These are phyloP conservation scores for Hyphopichia khmerensis DNA, from an alignment of 1,139 yeast species.

Conservation along the genomic window DNA sequence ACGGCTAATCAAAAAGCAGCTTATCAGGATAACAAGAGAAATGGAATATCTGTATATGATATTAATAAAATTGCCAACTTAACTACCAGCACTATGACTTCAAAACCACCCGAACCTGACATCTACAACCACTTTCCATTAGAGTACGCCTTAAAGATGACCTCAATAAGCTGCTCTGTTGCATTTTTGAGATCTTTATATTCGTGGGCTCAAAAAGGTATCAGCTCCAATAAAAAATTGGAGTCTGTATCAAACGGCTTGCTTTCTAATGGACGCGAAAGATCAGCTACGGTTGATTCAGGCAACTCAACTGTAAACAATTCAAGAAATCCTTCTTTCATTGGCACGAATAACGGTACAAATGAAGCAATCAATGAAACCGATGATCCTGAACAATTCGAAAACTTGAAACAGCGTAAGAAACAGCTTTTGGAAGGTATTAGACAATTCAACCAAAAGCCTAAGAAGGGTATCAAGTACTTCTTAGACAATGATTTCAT, in stretches of 20 bases:
- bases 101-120: slow-evolving; percentile 66
- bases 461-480: slow-evolving; percentile 71
- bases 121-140: slow-evolving; percentile 57
- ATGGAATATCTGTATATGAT: slow-evolving; percentile 72
- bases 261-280: slow-evolving; percentile 25
- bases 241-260: neutral
- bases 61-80: slow-evolving; percentile 70
- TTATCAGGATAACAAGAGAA: slow-evolving; percentile 60
- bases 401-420: slow-evolving; percentile 78
- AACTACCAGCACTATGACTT: slow-evolving; percentile 63
- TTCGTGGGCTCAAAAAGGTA: slow-evolving; percentile 85
- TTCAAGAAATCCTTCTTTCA: slow-evolving; percentile 30
- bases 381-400: slow-evolving; percentile 86
- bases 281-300: slow-evolving; percentile 45
- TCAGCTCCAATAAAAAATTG: slow-evolving; percentile 14
- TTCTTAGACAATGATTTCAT: slow-evolving; percentile 67
- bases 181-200: slow-evolving; percentile 79
- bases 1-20: slow-evolving; percentile 67
- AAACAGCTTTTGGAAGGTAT: slow-evolving; percentile 79
- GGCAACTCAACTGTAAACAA: slow-evolving; percentile 26
- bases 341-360: slow-evolving; percentile 4
- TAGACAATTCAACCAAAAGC: slow-evolving; percentile 77
- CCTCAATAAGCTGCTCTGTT: slow-evolving; percentile 76
- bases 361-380: slow-evolving; percentile 31
- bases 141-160: slow-evolving; percentile 82